These are phyloP conservation scores for Metschnikowia colocasiae DNA, from an alignment of 805 yeast species.

Conservation along the genomic window DNA sequence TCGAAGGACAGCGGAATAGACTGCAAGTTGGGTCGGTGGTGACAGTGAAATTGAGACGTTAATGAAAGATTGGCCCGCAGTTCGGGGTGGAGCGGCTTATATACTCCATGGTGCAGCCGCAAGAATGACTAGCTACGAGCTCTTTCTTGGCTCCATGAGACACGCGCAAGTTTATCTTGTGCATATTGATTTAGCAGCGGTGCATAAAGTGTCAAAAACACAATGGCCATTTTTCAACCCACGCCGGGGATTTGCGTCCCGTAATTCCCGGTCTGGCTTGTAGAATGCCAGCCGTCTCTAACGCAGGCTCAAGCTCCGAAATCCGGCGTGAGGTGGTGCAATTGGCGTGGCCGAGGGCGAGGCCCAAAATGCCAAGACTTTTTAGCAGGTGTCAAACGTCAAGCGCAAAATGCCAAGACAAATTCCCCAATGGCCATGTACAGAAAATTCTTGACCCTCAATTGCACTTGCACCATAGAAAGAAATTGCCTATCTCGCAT, in stretches of 20 bases:
- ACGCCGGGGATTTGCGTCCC: too few relatives aligned
- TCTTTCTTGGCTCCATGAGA: conserved; percentile 5
- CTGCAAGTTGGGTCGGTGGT: too few relatives aligned
- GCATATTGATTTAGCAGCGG: conserved; percentile 2
- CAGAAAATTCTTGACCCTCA: conserved; percentile 5
- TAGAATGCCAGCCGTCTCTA: too few relatives aligned
- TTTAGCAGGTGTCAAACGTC: conserved; percentile 14
- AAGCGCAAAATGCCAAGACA: conserved; percentile 13
- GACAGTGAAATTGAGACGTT: too few relatives aligned
- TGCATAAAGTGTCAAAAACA: background rate
- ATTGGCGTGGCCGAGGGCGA: background rate
- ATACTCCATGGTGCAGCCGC: background rate
- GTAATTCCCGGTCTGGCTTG: too few relatives aligned
- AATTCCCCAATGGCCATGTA: conserved; percentile 6
- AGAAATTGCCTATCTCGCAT: conserved; percentile 1
- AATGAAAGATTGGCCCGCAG: too few relatives aligned
- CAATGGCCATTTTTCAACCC: background rate
- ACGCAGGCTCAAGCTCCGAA: too few relatives aligned
- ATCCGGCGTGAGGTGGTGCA: background rate
- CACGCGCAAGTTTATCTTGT: conserved; percentile 5
- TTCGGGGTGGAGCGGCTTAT: conserved; percentile 1
- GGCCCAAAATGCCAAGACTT: conserved; percentile 4
- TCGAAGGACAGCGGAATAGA: too few relatives aligned
- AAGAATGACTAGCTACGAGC: background rate
- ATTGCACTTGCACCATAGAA: background rate